Conservation (phyloP, 2,329 filamentous ascomycete genomes). For the Fusarium domesticum region DNA sequence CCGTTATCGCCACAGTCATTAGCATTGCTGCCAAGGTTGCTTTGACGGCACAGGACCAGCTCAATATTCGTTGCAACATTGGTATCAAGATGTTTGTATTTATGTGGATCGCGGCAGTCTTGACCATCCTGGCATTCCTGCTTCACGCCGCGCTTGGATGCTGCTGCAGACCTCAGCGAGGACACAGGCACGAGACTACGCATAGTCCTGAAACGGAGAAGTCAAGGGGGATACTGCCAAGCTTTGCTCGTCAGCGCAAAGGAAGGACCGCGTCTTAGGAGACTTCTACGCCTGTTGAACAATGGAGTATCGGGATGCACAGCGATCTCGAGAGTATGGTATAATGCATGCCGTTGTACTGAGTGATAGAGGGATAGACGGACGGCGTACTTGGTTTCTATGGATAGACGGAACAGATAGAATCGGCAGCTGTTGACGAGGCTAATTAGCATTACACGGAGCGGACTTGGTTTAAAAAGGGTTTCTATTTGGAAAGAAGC, state of each 20-base stretch:
- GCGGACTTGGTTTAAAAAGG: too few species aligned
- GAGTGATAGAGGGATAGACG: too few species aligned
- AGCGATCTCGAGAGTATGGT: too few species aligned
- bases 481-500: too few species aligned
- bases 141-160: constrained; percentile 76
- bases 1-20: constrained; percentile 77
- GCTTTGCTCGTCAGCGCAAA: constrained; percentile 31
- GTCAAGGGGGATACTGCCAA: constrained; percentile 21
- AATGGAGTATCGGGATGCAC: too few species aligned
- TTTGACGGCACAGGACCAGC: constrained; percentile 64
- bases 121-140: constrained; percentile 66
- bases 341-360: too few species aligned
- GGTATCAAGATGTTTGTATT: constrained; percentile 77
- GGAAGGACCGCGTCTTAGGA: constrained; percentile 12
- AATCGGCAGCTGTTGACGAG: not conserved
- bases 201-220: constrained; percentile 14
- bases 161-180: constrained; percentile 53
- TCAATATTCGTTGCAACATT: constrained; percentile 72
- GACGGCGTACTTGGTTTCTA: not conserved
- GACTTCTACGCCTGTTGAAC: not conserved
- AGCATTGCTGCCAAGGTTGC: constrained; percentile 78
- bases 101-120: constrained; percentile 78
- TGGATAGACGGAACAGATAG: not conserved
- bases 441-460: not conserved
- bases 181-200: not conserved